These are phyloP conservation scores for Irpex sp. DNA, from an alignment of 1,284 basidiomycete genomes.

Conservation along the genomic window DNA sequence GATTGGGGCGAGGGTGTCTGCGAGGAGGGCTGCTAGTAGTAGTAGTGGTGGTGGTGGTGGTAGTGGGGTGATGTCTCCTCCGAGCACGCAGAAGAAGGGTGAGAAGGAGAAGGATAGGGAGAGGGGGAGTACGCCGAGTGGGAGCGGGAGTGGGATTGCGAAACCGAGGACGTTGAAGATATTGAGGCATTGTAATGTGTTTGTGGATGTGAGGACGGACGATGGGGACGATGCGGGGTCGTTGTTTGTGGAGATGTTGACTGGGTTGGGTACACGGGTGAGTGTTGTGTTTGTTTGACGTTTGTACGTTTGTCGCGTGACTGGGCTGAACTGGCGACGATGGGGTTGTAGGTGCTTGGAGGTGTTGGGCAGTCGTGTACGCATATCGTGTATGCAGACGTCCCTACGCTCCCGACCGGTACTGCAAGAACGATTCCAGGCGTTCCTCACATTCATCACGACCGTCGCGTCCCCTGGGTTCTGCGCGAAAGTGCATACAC, in stretches of 20 bases:
- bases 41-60: neutral
- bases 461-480: neutral
- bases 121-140: conserved; percentile 1
- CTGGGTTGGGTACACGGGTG: conserved; percentile 80
- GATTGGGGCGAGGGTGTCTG: conserved; percentile 16
- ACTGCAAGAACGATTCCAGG: neutral
- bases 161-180: conserved; percentile 31
- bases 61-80: neutral
- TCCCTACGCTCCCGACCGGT: neutral
- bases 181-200: conserved; percentile 78
- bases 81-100: neutral
- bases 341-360: conserved; percentile 44
- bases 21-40: conserved; percentile 10
- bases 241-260: conserved; percentile 86
- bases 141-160: conserved; percentile 6
- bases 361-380: conserved; percentile 78
- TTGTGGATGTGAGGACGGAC: conserved; percentile 86
- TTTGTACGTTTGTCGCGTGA: neutral
- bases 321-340: conserved; percentile 5
- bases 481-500: conserved; percentile 2
- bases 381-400: conserved; percentile 70
- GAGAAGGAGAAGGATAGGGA: neutral
- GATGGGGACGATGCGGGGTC: conserved; percentile 83
- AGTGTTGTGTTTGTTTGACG: conserved; percentile 19
- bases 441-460: conserved; percentile 4